Percentiles rank a stretch among this genome's conserved stretches.
Conservation (phyloP, 805 yeast species). For the Clavispora santaluciae region DNA sequence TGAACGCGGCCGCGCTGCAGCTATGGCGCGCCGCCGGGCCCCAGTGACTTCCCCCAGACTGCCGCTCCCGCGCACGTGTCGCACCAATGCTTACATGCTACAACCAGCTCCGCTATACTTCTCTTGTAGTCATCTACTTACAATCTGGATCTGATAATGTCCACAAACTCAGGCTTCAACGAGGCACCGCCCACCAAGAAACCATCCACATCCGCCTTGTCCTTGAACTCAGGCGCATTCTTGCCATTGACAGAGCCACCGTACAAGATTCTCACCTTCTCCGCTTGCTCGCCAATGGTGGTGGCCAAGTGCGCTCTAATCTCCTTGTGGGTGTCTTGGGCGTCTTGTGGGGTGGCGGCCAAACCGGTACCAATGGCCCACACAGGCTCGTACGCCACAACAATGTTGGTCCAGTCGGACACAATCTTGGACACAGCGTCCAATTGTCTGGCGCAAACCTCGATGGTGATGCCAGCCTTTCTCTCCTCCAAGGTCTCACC, state of each 20-base stretch:
- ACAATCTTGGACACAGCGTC: constrained; percentile 79
- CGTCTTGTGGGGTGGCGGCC: constrained; percentile 98
- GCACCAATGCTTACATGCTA: too few species aligned
- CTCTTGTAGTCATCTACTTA: constrained; percentile 25
- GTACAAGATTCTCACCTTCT: constrained; percentile 81
- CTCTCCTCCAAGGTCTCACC: constrained; percentile 98
- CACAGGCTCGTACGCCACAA: constrained; percentile 97
- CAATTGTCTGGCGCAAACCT: constrained; percentile 84
- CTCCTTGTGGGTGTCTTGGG: constrained; percentile 87
- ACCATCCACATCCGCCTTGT: constrained; percentile 92
- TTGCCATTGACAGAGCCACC: constrained; percentile 98
- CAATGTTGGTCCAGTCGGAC: constrained; percentile 85
- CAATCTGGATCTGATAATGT: constrained; percentile 88
- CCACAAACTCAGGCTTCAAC: constrained; percentile 95
- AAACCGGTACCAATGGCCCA: constrained; percentile 99
- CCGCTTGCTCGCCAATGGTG: constrained; percentile 79
- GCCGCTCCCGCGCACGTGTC: too few species aligned
- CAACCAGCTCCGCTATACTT: too few species aligned
- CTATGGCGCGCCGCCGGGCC: too few species aligned
- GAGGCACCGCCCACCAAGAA: constrained; percentile 99
- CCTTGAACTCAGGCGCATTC: constrained; percentile 87
- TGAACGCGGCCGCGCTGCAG: background rate
- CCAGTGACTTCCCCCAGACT: too few species aligned
- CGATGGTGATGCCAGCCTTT: constrained; percentile 79
- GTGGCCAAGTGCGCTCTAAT: constrained; percentile 79